Conservation (phyloP, 1,139 yeast genomes). For the Suhomyces terraborum region DNA sequence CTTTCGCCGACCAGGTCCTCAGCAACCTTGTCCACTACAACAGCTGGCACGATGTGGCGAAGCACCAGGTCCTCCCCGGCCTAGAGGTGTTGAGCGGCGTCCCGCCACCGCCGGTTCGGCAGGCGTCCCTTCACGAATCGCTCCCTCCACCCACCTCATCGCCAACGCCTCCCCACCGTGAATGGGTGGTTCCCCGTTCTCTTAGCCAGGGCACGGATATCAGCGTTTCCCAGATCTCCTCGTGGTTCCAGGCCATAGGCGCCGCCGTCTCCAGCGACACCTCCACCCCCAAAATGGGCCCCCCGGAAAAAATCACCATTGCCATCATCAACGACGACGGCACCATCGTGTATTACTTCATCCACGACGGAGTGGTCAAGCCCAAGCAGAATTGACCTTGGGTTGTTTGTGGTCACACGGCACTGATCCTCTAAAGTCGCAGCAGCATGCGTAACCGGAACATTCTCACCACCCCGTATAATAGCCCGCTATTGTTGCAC, state of each 20-base stretch:
- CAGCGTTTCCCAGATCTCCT: conserved; percentile 27
- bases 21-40: conserved; percentile 56
- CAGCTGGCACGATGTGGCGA: conserved; percentile 49
- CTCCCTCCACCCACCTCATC: conserved; percentile 5
- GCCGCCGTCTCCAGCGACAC: too few relatives aligned
- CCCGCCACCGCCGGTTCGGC: too few relatives aligned
- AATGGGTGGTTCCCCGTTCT: conserved; percentile 41
- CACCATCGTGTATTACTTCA: conserved; percentile 65
- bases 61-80: conserved; percentile 17
- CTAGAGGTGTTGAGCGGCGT: conserved; percentile 27
- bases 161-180: conserved; percentile 15
- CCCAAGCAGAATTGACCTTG: conserved; percentile 51
- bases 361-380: conserved; percentile 61
- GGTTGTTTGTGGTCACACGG: neutral
- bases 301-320: conserved; percentile 47
- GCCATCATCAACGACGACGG: conserved; percentile 66
- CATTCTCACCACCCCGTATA: too few relatives aligned
- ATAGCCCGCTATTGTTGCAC: neutral
- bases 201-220: conserved; percentile 17
- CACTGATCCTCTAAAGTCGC: too few relatives aligned
- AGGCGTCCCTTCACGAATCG: too few relatives aligned
- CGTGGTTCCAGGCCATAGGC: conserved; percentile 34
- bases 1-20: conserved; percentile 28
- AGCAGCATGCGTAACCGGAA: too few relatives aligned
- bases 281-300: too few relatives aligned